Evolutionary conservation across 108 stramenopile genomes (phyloP), one percentile per base, ranked within the genome.

Genomic region (Cyclotella sp.): DNA sequence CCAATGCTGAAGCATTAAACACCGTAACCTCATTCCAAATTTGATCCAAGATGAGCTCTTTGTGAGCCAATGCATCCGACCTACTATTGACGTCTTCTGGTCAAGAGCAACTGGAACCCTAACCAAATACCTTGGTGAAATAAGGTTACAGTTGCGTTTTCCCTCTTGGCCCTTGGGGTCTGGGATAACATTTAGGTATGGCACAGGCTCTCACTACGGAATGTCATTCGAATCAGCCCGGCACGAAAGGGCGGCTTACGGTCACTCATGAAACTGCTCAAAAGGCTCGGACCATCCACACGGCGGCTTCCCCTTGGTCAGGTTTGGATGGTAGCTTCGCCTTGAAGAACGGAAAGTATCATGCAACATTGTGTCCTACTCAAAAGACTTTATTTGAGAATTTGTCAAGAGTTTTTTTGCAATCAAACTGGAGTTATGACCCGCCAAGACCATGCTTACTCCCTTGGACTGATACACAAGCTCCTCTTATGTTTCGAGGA

Each of bases 71-170:
- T n/a, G 16, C 19, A 70, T 43, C 13, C 41, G 54, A 28, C 11
- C 70, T 4, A 70, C 39, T 60, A 41, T 70, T 6, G 54, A 70
- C 43, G 70, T 53, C 0, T 70, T 70, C 12, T 70, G 70, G 70
- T 40, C 57, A 24, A 54, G 53, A 9, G 46, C 70, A 21, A 12
- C 57, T 7, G 24, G 44, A 16, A 70, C 70, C 11, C 22, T 70
- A 13, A 0, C 5, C 10, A 30, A 28, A 1, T 40, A 70, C 22
- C 39, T 28, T 3, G 27, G 13, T 1, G 70, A 70, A 26, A 40
- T 70, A 9, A 8, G 40, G 28, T 43, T 43, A 3, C 51, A 55
- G 41, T 6, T 54, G 3, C n/a, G 53, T 1, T 6, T 27, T 60
- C 46, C 70, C 28, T 14, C 11, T 68, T 1, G 67, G 67, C 2